Evolutionary conservation across 148 eudicot genomes (phyloP).

Genomic region (Mesembryanthemum crystallinum): DNA sequence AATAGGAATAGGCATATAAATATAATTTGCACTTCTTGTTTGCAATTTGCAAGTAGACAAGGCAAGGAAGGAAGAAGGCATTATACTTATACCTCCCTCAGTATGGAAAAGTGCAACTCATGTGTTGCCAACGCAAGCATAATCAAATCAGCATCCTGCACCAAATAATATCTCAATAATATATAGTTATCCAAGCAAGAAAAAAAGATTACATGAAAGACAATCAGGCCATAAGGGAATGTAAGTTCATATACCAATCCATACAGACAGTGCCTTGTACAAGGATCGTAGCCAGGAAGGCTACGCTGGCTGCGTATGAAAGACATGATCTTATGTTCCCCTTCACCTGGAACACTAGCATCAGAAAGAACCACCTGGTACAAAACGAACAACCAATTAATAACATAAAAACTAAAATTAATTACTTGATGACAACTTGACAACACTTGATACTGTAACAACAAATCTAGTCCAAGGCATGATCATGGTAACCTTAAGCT

Average conservation of each 20-base stretch:
- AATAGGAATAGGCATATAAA: too few species aligned
- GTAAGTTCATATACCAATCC: conserved; percentile 61
- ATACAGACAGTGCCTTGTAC: conserved; percentile 88
- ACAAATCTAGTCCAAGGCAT: background rate
- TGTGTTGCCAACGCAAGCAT: conserved; percentile 95
- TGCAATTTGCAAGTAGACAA: background rate
- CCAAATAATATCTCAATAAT: background rate
- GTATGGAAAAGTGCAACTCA: conserved; percentile 91
- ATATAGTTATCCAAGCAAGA: background rate
- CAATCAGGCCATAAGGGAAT: background rate
- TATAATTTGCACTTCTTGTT: too few species aligned
- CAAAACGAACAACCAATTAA: background rate
- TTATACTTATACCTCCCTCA: conserved; percentile 69
- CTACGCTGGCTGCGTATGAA: conserved; percentile 77
- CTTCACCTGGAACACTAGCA: conserved; percentile 98
- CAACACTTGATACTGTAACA: too few species aligned
- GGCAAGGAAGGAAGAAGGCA: background rate
- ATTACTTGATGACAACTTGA: background rate
- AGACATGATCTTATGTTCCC: conserved; percentile 94
- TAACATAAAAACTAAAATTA: background rate
- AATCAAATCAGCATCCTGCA: conserved; percentile 87
- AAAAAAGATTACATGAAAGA: background rate
- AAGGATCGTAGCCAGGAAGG: conserved; percentile 86
- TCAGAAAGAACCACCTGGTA: conserved; percentile 84
- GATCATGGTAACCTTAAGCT: conserved; percentile 52